phyloP scores from a whole-genome alignment of 2,329 filamentous ascomycete species.

The Diaporthe vexans region DNA sequence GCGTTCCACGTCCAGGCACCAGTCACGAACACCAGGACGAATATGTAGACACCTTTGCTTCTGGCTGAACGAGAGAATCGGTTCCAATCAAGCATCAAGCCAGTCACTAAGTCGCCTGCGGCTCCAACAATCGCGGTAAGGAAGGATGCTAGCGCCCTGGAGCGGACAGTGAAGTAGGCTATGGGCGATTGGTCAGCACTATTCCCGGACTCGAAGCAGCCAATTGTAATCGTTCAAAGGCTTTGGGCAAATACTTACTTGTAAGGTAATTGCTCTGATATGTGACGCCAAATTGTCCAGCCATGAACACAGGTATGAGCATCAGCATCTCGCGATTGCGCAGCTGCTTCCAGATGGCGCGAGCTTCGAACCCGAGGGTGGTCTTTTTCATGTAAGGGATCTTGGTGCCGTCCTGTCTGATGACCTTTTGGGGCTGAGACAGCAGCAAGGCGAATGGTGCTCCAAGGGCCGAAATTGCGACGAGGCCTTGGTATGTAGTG shows the following conservation, averaged over 20 bases:
- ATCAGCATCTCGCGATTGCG: constrained; percentile 53
- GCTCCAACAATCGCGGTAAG: constrained; percentile 56
- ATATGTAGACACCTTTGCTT: constrained; percentile 28
- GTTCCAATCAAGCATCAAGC: constrained; percentile 26
- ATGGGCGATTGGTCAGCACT: not conserved
- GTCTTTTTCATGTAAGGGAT: constrained; percentile 50
- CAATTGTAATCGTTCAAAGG: not conserved
- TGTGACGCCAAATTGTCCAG: constrained; percentile 44
- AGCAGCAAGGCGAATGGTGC: constrained; percentile 58
- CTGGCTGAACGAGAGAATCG: constrained; percentile 10
- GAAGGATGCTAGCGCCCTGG: constrained; percentile 54
- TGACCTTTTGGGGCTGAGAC: constrained; percentile 60
- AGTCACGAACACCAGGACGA: constrained; percentile 28
- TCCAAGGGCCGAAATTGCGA: constrained; percentile 62
- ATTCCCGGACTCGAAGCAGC: no score
- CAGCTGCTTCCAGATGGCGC: constrained; percentile 53
- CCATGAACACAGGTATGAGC: constrained; percentile 49
- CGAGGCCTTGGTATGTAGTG: constrained; percentile 60
- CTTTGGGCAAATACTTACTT: constrained; percentile 32
- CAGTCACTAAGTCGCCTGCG: constrained; percentile 13
- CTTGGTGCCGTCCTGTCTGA: constrained; percentile 56
- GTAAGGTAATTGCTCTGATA: constrained; percentile 58
- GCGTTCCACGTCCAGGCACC: constrained; percentile 38
- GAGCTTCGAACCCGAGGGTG: constrained; percentile 50
- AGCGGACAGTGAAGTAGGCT: constrained; percentile 58